Conservation (phyloP, 2,329 filamentous ascomycete species). For the Monosporascus sp. region DNA sequence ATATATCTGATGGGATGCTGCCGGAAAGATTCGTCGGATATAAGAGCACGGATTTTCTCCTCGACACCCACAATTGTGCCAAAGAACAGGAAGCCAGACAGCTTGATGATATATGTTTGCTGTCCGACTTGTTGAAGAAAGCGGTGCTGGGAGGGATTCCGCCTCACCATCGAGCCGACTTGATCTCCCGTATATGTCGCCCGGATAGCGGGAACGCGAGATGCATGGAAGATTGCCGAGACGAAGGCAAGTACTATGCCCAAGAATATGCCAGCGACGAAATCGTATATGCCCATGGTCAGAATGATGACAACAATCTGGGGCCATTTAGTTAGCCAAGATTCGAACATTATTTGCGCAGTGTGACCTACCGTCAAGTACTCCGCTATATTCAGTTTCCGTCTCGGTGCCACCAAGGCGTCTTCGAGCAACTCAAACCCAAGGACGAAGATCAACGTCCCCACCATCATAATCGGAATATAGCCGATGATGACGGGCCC, state of each 20-base stretch:
- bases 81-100: conserved; percentile 95
- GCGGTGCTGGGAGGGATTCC: conserved; percentile 82
- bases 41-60: conserved; percentile 73
- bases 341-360: too few relatives aligned
- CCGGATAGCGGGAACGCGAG: conserved; percentile 80
- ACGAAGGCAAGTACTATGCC: conserved; percentile 90
- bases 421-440: conserved; percentile 89
- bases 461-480: conserved; percentile 96
- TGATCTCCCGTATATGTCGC: conserved; percentile 87
- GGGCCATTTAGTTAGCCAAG: conserved; percentile 15
- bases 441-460: conserved; percentile 88
- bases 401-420: conserved; percentile 81
- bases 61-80: conserved; percentile 96
- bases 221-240: conserved; percentile 87
- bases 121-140: conserved; percentile 80
- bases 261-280: conserved; percentile 87
- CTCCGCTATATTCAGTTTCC: conserved; percentile 80
- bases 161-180: conserved; percentile 84
- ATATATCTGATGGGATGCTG: conserved; percentile 81
- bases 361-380: conserved; percentile 68
- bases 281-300: conserved; percentile 96
- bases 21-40: conserved; percentile 76
- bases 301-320: conserved; percentile 80
- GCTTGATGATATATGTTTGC: conserved; percentile 87
- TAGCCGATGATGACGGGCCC: conserved; percentile 87